Evolutionary conservation across 2,329 filamentous ascomycete genomes (phyloP).

Genomic region (Sarocladiaceae sp.): DNA sequence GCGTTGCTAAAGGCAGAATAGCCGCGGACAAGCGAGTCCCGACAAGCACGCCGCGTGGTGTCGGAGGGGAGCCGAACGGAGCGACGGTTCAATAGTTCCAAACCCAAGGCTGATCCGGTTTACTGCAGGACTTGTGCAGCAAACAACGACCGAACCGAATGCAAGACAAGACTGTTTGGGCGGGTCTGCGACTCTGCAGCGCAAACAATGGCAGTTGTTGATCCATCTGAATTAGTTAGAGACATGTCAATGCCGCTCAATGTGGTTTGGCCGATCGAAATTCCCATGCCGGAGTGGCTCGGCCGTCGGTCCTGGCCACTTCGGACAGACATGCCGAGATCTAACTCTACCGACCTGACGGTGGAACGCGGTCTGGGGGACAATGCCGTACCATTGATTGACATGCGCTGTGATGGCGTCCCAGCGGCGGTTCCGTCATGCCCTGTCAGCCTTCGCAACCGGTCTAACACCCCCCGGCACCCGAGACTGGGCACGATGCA

Average conservation of each 20-base stretch:
- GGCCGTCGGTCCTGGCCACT: neutral
- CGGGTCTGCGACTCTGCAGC: neutral
- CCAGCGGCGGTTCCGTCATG: neutral
- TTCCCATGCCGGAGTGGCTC: neutral
- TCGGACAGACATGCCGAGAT: neutral
- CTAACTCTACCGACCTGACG: neutral
- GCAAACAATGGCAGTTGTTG: too few species aligned
- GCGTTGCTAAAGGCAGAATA: slow-evolving; percentile 6
- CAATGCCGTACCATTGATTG: neutral
- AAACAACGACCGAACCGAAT: neutral
- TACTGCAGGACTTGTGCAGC: neutral
- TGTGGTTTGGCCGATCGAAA: neutral
- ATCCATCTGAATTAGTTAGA: neutral
- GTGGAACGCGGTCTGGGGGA: neutral
- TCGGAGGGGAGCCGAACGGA: neutral
- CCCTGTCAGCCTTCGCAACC: neutral
- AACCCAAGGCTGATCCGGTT: neutral
- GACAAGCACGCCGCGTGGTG: neutral
- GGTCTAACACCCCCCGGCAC: neutral
- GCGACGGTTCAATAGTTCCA: slow-evolving; percentile 7
- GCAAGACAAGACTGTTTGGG: slow-evolving; percentile 3
- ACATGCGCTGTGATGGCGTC: slow-evolving; percentile 2
- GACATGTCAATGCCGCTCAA: neutral
- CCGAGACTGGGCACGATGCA: slow-evolving; percentile 3
- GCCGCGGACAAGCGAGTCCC: neutral